Conservation (phyloP, 371 early-diverging fungal genomes). For the Actinomortierella wolfii region DNA sequence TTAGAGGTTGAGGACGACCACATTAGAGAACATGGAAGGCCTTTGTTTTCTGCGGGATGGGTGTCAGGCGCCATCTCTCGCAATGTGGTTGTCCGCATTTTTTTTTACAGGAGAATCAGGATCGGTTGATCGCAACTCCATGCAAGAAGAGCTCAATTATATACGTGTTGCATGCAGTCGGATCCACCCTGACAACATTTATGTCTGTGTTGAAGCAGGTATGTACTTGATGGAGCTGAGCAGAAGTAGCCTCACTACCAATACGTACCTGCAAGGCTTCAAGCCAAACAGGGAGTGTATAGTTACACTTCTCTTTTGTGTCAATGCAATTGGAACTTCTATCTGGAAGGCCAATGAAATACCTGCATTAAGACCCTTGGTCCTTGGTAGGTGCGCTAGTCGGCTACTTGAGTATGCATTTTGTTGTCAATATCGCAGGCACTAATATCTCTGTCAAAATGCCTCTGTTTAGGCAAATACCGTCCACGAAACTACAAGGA, state of each 20-base stretch:
- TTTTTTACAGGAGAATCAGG: slow-evolving; percentile 7
- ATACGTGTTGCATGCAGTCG: background rate
- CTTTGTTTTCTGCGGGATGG: too few relatives aligned
- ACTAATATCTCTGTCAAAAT: background rate
- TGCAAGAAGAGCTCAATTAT: background rate
- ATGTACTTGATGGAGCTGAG: slow-evolving; percentile 5
- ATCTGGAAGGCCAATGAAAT: background rate
- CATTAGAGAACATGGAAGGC: too few relatives aligned
- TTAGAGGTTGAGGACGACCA: too few relatives aligned
- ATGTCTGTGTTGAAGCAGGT: slow-evolving; percentile 4
- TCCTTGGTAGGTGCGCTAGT: slow-evolving; percentile 3
- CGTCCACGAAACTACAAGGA: background rate
- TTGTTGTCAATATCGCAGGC: background rate
- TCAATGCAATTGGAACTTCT: background rate
- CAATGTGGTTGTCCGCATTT: too few relatives aligned
- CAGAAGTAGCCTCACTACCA: background rate
- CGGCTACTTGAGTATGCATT: too few relatives aligned
- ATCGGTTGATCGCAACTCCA: background rate
- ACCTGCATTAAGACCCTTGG: slow-evolving; percentile 1
- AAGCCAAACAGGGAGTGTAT: background rate
- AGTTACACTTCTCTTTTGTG: slow-evolving; percentile 2
- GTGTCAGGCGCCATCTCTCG: too few relatives aligned
- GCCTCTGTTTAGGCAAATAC: background rate
- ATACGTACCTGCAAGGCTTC: background rate
- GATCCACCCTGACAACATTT: slow-evolving; percentile 3